phyloP scores from a whole-genome alignment of 805 yeast genomes.

The Diddensiella transvaalensis region DNA sequence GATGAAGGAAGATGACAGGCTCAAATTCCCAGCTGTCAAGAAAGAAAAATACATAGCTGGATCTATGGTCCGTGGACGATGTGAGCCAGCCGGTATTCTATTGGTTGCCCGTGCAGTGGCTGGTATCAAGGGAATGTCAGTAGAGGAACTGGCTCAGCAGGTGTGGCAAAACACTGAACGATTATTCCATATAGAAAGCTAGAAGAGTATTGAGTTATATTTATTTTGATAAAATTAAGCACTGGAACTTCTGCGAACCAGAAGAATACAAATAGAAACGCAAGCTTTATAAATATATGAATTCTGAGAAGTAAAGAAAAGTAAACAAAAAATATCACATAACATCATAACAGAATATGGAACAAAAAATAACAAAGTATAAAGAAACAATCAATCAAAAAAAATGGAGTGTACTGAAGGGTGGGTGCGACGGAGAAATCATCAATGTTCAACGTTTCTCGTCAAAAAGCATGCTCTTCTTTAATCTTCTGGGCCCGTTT shows the following conservation, averaged over 20 bases:
- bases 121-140: slow-evolving; percentile 42
- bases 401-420: too few relatives aligned
- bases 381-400: slow-evolving; percentile 1
- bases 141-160: slow-evolving; percentile 43
- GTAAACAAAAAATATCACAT: not conserved
- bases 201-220: not conserved
- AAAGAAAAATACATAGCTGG: slow-evolving; percentile 52
- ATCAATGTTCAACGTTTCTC: too few relatives aligned
- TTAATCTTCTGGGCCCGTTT: not conserved
- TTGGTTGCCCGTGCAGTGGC: slow-evolving; percentile 71
- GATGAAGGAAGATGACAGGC: slow-evolving; percentile 26
- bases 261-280: too few relatives aligned
- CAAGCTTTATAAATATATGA: too few relatives aligned
- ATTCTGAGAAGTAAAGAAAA: too few relatives aligned
- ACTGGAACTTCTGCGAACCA: too few relatives aligned
- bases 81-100: slow-evolving; percentile 88
- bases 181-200: slow-evolving; percentile 40
- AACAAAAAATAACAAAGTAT: slow-evolving; percentile 1
- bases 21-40: slow-evolving; percentile 64
- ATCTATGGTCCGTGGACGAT: slow-evolving; percentile 69
- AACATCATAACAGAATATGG: slow-evolving; percentile 1
- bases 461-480: too few relatives aligned
- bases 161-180: slow-evolving; percentile 51
- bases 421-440: too few relatives aligned
- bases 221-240: too few relatives aligned